phyloP scores from a whole-genome alignment of 2,329 filamentous ascomycete species.

The Epichloe bromicola region DNA sequence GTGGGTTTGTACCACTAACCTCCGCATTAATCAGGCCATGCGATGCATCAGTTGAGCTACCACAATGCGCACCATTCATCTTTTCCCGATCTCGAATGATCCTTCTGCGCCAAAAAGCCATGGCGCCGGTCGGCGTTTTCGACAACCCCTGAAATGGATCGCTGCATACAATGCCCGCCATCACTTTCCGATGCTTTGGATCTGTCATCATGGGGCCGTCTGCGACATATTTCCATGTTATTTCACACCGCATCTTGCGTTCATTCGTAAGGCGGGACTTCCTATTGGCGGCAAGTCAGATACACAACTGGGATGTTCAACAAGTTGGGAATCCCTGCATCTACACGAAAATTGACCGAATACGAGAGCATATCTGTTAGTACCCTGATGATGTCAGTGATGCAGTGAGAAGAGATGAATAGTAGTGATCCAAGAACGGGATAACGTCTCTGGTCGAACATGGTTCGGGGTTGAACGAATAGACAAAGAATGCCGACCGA shows the following conservation, averaged over 20 bases:
- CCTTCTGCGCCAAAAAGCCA: not conserved
- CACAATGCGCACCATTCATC: not conserved
- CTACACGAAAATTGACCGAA: not conserved
- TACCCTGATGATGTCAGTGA: not conserved
- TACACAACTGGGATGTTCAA: not conserved
- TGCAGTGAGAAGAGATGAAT: not conserved
- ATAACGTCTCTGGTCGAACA: not conserved
- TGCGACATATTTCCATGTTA: not conserved
- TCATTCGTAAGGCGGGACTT: not conserved
- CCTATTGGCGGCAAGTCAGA: not conserved
- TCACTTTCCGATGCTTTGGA: not conserved
- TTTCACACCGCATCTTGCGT: not conserved
- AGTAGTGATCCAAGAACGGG: not conserved
- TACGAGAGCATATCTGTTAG: not conserved
- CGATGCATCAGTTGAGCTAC: constrained; percentile 1
- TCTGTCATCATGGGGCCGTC: not conserved
- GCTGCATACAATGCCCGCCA: not conserved
- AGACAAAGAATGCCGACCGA: not conserved
- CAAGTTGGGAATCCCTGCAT: not conserved
- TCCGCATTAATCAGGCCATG: constrained; percentile 1
- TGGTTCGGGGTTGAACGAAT: not conserved
- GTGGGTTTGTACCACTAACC: not conserved
- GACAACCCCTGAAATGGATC: not conserved
- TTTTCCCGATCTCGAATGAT: not conserved
- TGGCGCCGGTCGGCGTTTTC: not conserved